Evolutionary conservation across 805 yeast genomes (phyloP).

Genomic region (Ogataea saltuana): DNA sequence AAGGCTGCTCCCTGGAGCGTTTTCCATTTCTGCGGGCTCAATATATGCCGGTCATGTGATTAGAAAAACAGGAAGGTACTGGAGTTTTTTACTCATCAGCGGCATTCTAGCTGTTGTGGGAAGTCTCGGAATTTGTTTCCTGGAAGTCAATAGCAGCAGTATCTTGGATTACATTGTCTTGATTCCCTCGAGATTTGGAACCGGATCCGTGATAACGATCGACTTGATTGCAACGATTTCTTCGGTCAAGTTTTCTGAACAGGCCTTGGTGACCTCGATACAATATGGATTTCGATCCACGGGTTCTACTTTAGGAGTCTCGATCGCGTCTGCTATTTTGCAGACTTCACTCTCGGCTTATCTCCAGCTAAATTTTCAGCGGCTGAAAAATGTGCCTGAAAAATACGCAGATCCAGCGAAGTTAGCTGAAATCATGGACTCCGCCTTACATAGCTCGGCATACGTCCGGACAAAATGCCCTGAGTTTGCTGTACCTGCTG

Average conservation of each 20-base stretch:
- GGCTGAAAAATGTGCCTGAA: slow-evolving; percentile 20
- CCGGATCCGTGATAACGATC: slow-evolving; percentile 67
- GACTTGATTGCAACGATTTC: slow-evolving; percentile 75
- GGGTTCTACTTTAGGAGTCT: slow-evolving; percentile 55
- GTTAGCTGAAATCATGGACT: slow-evolving; percentile 13
- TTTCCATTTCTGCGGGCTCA: slow-evolving; percentile 70
- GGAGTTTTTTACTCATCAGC: slow-evolving; percentile 43
- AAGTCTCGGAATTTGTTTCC: slow-evolving; percentile 34
- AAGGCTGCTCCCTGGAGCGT: slow-evolving; percentile 55
- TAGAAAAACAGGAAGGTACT: slow-evolving; percentile 67
- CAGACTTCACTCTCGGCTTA: slow-evolving; percentile 30
- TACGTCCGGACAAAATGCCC: slow-evolving; percentile 46
- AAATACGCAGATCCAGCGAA: slow-evolving; percentile 17
- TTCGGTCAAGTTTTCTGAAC: slow-evolving; percentile 65
- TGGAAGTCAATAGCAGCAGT: slow-evolving; percentile 20
- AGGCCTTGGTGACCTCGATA: slow-evolving; percentile 86
- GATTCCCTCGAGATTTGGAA: slow-evolving; percentile 61
- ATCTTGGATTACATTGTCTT: slow-evolving; percentile 46
- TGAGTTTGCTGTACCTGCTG: slow-evolving; percentile 44
- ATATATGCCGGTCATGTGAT: slow-evolving; percentile 66
- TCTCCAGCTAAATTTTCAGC: slow-evolving; percentile 17
- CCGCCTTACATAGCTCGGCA: slow-evolving; percentile 27
- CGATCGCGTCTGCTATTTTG: slow-evolving; percentile 50
- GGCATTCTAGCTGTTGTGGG: slow-evolving; percentile 53
- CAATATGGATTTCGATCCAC: slow-evolving; percentile 71